Base-by-base conservation (phyloP, 2,329 filamentous ascomycete species). In the Cryphonectria parasitica region DNA sequence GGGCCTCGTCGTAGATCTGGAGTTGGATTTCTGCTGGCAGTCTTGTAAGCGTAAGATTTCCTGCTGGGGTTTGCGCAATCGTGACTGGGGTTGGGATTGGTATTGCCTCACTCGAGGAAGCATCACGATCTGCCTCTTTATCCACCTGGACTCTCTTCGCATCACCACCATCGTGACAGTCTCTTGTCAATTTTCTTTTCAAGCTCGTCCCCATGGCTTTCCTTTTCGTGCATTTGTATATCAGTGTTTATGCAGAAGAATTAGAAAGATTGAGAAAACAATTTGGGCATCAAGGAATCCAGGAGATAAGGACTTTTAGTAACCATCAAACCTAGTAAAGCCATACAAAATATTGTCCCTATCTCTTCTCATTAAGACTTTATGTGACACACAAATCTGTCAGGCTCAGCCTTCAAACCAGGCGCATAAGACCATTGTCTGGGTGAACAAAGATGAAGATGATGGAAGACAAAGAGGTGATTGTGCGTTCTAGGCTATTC, bases 21-120 rank as follows among this genome's bases (percentile, higher is more conserved):
- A 56, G 19, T n/a, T 56, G 64, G 31, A 66, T 28, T 22, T 66
- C 64, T 22, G 22, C 13, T 31, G 64, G 64, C 17, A 66, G 31
- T 22, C 28, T 31, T 19, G 25, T 58, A 17, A 58, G 6, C 13
- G 6, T 19, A 49, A n/a, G 19, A 5, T 22, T 17, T 49, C 19
- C 7, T 8, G 43, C 19, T 49, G 43, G 43, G 43, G 43, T 1
- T 11, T 6, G 31, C 25, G n/a, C 25, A 5, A 1, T 31, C 25
- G n/a, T 8, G 13, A 1, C n/a, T 15, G 4, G 11, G 10, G 13
- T 15, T 56, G 17, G 43, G 43, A 6, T 25, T 39, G 25, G 52
- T 31, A 3, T 28, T 31, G n/a, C 52, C 25, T 56, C 52, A 56
- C 52, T 56, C 11, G 52, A 56, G 52, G 25, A 7, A 17, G 11